These are phyloP conservation scores for Didymellaceae sp. DNA, from an alignment of 2,329 filamentous ascomycete species.

Conservation along the genomic window DNA sequence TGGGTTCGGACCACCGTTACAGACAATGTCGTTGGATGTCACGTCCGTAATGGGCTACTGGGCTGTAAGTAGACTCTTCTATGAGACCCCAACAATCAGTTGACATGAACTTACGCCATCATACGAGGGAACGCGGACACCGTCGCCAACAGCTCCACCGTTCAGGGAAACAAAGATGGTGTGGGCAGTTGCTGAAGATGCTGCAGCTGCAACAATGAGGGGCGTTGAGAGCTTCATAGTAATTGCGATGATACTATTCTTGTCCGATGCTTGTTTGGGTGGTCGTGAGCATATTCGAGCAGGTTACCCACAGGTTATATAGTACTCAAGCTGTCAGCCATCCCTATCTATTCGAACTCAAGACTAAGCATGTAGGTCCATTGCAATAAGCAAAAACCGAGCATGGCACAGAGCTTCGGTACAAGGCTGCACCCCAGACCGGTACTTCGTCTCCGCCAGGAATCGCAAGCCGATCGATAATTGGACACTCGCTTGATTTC, in stretches of 20 bases:
- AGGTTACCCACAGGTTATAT: constrained; percentile 2
- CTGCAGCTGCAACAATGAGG: constrained; percentile 34
- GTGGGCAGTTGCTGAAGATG: constrained; percentile 53
- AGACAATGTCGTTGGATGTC: constrained; percentile 60
- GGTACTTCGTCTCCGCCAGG: background rate
- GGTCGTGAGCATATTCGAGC: constrained; percentile 7
- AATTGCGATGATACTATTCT: background rate
- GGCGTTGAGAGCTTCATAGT: constrained; percentile 40
- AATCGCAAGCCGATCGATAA: background rate
- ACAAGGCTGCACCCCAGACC: background rate
- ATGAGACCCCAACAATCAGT: too few relatives aligned
- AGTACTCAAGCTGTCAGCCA: background rate
- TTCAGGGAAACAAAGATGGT: constrained; percentile 60
- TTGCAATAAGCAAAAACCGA: constrained; percentile 1
- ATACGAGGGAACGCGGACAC: constrained; percentile 57
- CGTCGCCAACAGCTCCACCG: constrained; percentile 56
- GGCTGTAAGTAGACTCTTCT: constrained; percentile 39
- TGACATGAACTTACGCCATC: constrained; percentile 39
- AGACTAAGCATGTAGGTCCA: background rate
- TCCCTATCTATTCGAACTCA: background rate
- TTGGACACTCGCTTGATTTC: background rate
- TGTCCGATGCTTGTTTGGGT: constrained; percentile 1
- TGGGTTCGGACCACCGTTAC: constrained; percentile 65
- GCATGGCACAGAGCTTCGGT: background rate
- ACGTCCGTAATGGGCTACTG: constrained; percentile 61